Evolutionary conservation across 1,284 basidiomycete genomes (phyloP), one percentile per base, ranked within the genome.

Genomic region (Ustilago trichophora): DNA sequence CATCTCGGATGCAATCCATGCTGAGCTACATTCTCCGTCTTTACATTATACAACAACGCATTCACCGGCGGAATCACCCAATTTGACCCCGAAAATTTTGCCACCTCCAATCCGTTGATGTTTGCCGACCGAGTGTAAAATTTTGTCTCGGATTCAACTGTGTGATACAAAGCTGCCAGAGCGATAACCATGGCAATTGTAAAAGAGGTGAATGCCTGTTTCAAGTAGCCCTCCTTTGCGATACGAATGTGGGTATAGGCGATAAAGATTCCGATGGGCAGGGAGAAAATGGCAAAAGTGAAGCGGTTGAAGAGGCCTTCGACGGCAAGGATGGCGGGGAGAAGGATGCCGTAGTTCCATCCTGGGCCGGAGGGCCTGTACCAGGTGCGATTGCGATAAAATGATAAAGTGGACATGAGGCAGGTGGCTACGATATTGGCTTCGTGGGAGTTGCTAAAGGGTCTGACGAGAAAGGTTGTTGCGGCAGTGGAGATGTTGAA

Each of bases 1-100:
- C 68, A 82, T 2, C 75, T 65, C 12, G 82, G 82, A 41, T 83
- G 82, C 11, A 80, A 16, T 1, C 82, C 82, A 42, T 83, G 82
- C 31, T 66, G 44, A 0, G 73, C 72, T 12, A 83, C 77, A 38
- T 83, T 82, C 4, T 42, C 34, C 12, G 54, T 41, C 19, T 57
- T 48, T 8, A 73, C n/a, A 42, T 83, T 83, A 57, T 82, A 83
- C 29, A 57, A 40, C n/a, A 82, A 56, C 15, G 80, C 69, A 40
- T 80, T 80, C 54, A 80, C 33, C 0, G 82, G 82, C 6, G 80
- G 65, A 1, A 78, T 12, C 0, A 70, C 57, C 52, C 50, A 56
- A 4, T 32, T 25, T 2, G 52, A 37, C 0, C 40, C 15, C 45
- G 34, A 22, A 12, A 45, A 11, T 1, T 7, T 24, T 13, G 54